A percentile compares a stretch with the other conserved stretches of the same genome.
Evolutionary conservation across 305 asterid genomes (phyloP).

Genomic region (Solanum chacoense): DNA sequence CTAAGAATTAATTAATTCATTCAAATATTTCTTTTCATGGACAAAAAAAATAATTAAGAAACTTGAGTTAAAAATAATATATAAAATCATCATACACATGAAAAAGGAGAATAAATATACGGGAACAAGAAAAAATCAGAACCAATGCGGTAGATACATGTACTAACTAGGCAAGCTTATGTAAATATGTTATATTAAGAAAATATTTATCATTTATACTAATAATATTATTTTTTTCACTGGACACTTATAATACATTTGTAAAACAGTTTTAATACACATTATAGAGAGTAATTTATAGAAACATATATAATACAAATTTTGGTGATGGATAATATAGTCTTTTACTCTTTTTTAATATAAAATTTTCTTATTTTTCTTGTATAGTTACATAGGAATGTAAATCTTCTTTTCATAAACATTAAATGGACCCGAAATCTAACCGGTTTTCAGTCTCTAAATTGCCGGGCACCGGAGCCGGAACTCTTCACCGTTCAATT

Average conservation of each 20-base stretch:
- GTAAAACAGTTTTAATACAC: too few relatives aligned
- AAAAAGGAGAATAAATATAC: neutral
- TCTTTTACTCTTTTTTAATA: neutral
- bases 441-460: neutral
- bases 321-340: too few relatives aligned
- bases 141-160: neutral
- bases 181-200: too few relatives aligned
- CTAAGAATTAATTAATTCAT: neutral
- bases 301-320: too few relatives aligned
- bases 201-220: too few relatives aligned
- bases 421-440: neutral
- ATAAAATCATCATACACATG: neutral
- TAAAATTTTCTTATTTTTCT: neutral
- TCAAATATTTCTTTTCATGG: too few relatives aligned
- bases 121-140: neutral
- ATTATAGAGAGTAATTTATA: too few relatives aligned
- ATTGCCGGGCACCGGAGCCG: neutral
- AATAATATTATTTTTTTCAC: too few relatives aligned
- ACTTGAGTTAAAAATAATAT: too few relatives aligned
- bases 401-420: neutral
- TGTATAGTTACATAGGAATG: neutral
- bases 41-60: too few relatives aligned
- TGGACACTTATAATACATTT: too few relatives aligned
- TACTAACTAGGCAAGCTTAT: too few relatives aligned
- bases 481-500: neutral